Percentiles rank a stretch among this genome's conserved stretches.
phyloP scores from a whole-genome alignment of 306 rosid genomes.

The Amphicarpaea edgeworthii region DNA sequence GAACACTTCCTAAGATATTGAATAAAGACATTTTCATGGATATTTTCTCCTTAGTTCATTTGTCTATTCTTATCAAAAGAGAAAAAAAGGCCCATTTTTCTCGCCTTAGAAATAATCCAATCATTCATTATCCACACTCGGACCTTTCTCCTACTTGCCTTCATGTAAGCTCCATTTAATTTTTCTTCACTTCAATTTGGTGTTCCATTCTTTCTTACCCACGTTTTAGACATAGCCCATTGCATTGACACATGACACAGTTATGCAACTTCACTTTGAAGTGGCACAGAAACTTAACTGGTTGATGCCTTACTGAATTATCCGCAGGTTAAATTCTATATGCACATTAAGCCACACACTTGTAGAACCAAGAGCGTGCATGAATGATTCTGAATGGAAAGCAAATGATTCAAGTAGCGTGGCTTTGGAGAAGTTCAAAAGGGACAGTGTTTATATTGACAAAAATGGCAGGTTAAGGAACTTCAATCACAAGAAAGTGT shows the following conservation, averaged over 20 bases:
- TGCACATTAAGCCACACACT: conserved; percentile 42
- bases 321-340: conserved; percentile 49
- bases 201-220: conserved; percentile 11
- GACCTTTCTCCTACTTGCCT: conserved; percentile 39
- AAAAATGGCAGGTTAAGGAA: conserved; percentile 79
- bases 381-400: conserved; percentile 49
- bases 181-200: conserved; percentile 33
- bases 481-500: conserved; percentile 83
- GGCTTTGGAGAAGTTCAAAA: conserved; percentile 69
- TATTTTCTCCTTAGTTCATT: conserved; percentile 39
- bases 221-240: background rate
- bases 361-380: conserved; percentile 51
- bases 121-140: conserved; percentile 50
- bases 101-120: conserved; percentile 17
- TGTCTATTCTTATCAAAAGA: background rate
- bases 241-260: background rate
- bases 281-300: conserved; percentile 33
- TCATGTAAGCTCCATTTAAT: conserved; percentile 49
- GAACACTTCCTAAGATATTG: conserved; percentile 34
- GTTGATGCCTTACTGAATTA: background rate
- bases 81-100: background rate
- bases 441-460: conserved; percentile 77
- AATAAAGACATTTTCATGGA: conserved; percentile 48
- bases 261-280: conserved; percentile 9
- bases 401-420: conserved; percentile 58